Percentiles rank a stretch among this genome's conserved stretches.
Evolutionary conservation across 331 rosid species (phyloP).

Genomic region (Dryas integrifolia): DNA sequence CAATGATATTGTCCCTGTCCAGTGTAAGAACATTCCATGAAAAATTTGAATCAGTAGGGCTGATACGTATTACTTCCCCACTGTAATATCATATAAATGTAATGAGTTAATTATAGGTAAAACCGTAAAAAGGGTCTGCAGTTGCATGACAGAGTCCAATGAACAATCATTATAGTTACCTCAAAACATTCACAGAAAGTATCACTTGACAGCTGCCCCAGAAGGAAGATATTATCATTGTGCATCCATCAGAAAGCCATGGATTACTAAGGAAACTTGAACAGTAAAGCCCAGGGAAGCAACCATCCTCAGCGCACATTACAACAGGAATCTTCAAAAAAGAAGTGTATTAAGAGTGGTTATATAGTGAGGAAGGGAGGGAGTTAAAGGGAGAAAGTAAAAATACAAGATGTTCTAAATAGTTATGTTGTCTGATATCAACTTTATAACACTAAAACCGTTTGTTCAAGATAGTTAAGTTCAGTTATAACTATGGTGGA

Average conservation of each 20-base stretch:
- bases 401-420: neutral
- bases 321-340: constrained; percentile 71
- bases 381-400: neutral
- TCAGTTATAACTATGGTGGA: too few relatives aligned
- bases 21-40: constrained; percentile 77
- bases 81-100: constrained; percentile 41
- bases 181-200: constrained; percentile 75
- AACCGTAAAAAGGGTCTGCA: constrained; percentile 7
- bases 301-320: constrained; percentile 64
- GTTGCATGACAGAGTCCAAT: neutral
- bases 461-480: neutral
- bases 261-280: constrained; percentile 52
- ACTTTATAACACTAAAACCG: neutral
- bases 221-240: constrained; percentile 60
- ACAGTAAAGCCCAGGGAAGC: constrained; percentile 91
- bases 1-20: constrained; percentile 75
- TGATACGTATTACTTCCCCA: constrained; percentile 60
- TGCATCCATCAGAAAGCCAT: constrained; percentile 90
- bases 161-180: constrained; percentile 38
- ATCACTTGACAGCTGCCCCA: constrained; percentile 80
- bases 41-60: constrained; percentile 62
- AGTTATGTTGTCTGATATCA: neutral
- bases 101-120: constrained; percentile 19
- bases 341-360: constrained; percentile 3
- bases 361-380: neutral